Conservation (phyloP, 441 rosid genomes). For the Monsonia emarginata region DNA sequence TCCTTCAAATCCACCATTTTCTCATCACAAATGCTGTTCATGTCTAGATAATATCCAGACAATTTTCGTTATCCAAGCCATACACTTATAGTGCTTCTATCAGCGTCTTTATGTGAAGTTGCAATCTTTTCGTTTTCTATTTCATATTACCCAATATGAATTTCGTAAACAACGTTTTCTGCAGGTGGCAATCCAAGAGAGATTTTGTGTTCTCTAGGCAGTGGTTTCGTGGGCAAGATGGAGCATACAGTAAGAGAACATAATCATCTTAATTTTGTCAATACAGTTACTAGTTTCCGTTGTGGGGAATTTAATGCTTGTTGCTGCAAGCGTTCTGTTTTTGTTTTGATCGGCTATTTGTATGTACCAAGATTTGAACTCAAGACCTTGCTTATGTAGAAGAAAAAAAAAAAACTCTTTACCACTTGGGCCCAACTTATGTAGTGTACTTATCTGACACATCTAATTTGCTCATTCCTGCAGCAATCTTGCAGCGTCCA, state of each 20-base stretch:
- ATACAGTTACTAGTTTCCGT: slow-evolving; percentile 9
- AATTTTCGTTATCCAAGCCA: background rate
- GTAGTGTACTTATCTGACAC: slow-evolving; percentile 21
- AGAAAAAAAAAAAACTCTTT: too few relatives aligned
- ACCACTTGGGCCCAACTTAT: too few relatives aligned
- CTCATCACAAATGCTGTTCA: background rate
- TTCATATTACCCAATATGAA: slow-evolving; percentile 10
- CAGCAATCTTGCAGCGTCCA: slow-evolving; percentile 94
- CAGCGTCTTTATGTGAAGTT: background rate
- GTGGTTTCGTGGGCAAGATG: slow-evolving; percentile 96
- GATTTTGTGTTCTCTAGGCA: slow-evolving; percentile 97
- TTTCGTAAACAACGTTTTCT: slow-evolving; percentile 23
- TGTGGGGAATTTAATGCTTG: background rate
- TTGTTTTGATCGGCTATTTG: too few relatives aligned
- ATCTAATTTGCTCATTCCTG: slow-evolving; percentile 15
- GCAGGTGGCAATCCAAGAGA: slow-evolving; percentile 84
- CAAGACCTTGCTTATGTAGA: too few relatives aligned
- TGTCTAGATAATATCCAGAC: background rate
- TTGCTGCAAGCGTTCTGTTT: background rate
- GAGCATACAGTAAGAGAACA: slow-evolving; percentile 77
- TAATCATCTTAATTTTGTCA: slow-evolving; percentile 11
- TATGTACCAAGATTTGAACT: too few relatives aligned
- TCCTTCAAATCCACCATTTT: background rate
- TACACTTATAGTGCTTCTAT: background rate
- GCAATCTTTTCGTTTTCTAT: slow-evolving; percentile 9